Evolutionary conservation across 177 flowering plant genomes (phyloP), one percentile per base, ranked within the genome.

Genomic region (Vitis hybrid): DNA sequence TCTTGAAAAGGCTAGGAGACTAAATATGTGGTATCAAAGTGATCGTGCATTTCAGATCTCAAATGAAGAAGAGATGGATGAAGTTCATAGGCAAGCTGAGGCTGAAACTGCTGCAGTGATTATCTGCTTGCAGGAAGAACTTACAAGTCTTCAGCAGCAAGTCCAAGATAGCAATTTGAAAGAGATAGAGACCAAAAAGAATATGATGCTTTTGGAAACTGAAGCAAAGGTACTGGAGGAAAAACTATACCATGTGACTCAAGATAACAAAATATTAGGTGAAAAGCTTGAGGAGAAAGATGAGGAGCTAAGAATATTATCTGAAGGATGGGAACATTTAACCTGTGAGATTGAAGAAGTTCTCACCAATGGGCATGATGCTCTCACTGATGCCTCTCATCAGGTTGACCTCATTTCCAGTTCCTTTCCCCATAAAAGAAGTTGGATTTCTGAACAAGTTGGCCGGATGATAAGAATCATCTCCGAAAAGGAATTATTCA

Each of bases 101-200:
- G 98, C 85, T 61, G 99, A 91, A 85, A 96, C 98, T 57, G 98
- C 97, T 12, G 93, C 93, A 77, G 99, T 88, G 62, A 96, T 96
- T 77, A 88, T 96, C 66, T 89, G 95, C 75, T 75, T 96, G 81
- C 95, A 91, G 80, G 97, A 93, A 79, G 98, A 96, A 73, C 92
- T 96, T 51, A 61, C 77, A 21, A 63, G 58, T 63, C 93, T 93
- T 82, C 95, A 93, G 79, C 85, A 86, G 77, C 87, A 89, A 75
- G 86, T 90, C 17, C 77, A 82, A 17, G 86, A 82, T 6, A 80
- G 82, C 49, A 83, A 77, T 59, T 64, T 65, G 74, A 86, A 82
- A 74, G 91, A 91, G 74, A 69, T 69, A 46, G 90, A 83, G 70
- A 66, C 82, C 15, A 77, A 82, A 56, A 75, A 85, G 30, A 76